Evolutionary conservation across 345 rosid genomes (phyloP), one percentile per base, ranked within the genome.

Genomic region (Aquilaria malaccensis): DNA sequence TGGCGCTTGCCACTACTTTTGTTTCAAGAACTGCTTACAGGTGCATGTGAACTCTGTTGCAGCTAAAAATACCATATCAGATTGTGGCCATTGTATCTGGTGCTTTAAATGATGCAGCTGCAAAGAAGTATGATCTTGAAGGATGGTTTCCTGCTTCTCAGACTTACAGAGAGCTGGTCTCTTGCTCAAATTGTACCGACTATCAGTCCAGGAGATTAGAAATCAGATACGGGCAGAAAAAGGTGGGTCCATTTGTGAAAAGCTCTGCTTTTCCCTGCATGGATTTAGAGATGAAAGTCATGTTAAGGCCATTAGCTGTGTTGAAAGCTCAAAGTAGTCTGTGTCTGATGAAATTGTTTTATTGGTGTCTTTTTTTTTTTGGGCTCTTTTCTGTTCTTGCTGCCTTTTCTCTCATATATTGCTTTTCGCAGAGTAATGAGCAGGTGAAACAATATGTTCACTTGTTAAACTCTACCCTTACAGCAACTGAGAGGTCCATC

Each of bases 131-230:
- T 50, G 99, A 94, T 67, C 72, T 94, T 71, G 99, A 93, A 77
- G 98, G 78, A 29, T 89, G 98, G 98, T 93, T 87, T 73, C 98
- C 98, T 10, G 83, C 96, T 62, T 94, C 99, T 0, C 80, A 76
- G 69, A 78, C 97, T n/a, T 86, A 77, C 73, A 86, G 95, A 70
- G 98, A 91, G 83, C 77, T 91, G 11, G 98, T 91, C 61, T 91
- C 96, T 3, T 88, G 98, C 67, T 91, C 98, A 2, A 91, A 91
- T 61, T 91, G 98, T 68, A 88, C 92, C 6, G 98, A 91, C 61
- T 91, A 81, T 70, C 98, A 91, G 62, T 77, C 96, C 3, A 83
- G 99, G 66, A 87, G 86, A 64, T 72, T 94, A 65, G 97, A 90
- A 74, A 94, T 80, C 64, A 83, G 99, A 71, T 94, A 64, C 51